Base-by-base conservation (phyloP, 805 yeast species). In the Wickerhamomyces ciferrii region DNA sequence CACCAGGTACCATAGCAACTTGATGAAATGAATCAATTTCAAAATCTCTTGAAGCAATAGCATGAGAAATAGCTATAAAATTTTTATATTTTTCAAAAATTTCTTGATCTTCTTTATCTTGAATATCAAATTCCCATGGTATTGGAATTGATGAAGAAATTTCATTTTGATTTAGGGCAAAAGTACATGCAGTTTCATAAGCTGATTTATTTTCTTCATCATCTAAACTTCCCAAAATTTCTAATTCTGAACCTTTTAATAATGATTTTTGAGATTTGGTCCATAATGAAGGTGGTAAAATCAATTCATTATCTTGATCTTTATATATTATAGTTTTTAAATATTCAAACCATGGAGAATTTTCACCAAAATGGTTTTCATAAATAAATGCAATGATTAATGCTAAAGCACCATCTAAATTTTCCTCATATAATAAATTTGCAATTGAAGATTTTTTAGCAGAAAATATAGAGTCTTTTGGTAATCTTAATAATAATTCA, bases 1-100 rank as follows among this genome's bases (percentile, higher is more conserved):
- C 97, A 15, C 90, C 87, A 0, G 97, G 97, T 21, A 91, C 96
- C 43, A 92, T 67, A 0, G 87, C 88, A 27, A 83, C 71, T 29
- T 81, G 86, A 55, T 84, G 88, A 59, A 64, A 90, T 43, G 72
- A 72, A 62, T 92, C 98, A 25, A 91, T 78, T 37, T 81, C 82
- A 61, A 92, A 91, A 1, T 91, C 90, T 50, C 97, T 73, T 1
- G 94, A 79, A 0, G 91, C 80, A 15, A 88, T 73, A 0, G 83
- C 76, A 55, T 75, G 78, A 6, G 79, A 79, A 2, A 72, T 70
- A 7, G 79, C 74, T 2, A 86, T 81, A 52, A 87, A 87, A 17
- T 61, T 60, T 9, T 61, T 53, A 46, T 77, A 76, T 38, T 62
- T 65, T 5, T 41, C 34, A 40, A 59, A 43, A 0, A 53, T 46